Conservation (phyloP, 352 stramenopile genomes). For the Halophytophthora polymorphica region DNA sequence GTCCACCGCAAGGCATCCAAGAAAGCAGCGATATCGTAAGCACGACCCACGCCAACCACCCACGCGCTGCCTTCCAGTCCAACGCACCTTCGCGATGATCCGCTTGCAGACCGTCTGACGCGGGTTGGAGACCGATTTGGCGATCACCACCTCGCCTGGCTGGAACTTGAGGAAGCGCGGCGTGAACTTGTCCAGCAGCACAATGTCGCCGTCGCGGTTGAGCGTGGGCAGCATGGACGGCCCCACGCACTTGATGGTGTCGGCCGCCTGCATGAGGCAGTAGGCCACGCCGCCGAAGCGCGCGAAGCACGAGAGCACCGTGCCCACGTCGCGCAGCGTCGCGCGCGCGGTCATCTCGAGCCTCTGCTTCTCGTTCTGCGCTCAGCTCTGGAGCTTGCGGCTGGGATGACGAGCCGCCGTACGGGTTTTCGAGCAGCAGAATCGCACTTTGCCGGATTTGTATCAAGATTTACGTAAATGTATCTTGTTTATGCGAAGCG, state of each 20-base stretch:
- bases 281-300: constrained; percentile 74
- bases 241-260: constrained; percentile 86
- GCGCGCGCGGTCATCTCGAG: background rate
- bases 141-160: constrained; percentile 86
- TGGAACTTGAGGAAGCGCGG: constrained; percentile 58
- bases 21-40: too few relatives aligned
- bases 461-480: too few relatives aligned
- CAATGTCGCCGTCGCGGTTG: constrained; percentile 87
- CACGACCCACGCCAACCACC: background rate
- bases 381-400: background rate
- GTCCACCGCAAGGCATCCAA: too few relatives aligned
- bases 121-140: constrained; percentile 83
- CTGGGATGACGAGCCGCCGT: too few relatives aligned
- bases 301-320: constrained; percentile 62
- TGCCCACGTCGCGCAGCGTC: constrained; percentile 35
- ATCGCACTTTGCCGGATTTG: background rate
- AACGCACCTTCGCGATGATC: constrained; percentile 66
- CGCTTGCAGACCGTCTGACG: constrained; percentile 89
- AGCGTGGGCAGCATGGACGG: constrained; percentile 91
- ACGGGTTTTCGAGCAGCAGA: too few relatives aligned
- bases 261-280: constrained; percentile 63
- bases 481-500: too few relatives aligned
- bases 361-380: background rate
- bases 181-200: constrained; percentile 88
- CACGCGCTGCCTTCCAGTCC: background rate